Conservation (phyloP, 139 green algal genomes). For the Tetradesmus obliquus region DNA sequence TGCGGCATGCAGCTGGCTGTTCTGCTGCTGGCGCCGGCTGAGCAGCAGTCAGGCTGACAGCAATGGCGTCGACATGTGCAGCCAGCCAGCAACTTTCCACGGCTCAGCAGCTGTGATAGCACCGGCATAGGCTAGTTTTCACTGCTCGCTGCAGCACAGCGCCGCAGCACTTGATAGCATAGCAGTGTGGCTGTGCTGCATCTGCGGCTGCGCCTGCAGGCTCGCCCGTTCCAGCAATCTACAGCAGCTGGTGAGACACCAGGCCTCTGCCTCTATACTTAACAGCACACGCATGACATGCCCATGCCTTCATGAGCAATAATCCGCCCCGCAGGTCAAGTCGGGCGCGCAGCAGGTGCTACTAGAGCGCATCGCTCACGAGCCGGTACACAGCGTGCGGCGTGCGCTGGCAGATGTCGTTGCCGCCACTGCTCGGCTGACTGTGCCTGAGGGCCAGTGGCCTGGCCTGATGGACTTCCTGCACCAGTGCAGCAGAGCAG, state of each 20-base stretch:
- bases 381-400: constrained; percentile 66
- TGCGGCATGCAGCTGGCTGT: constrained; percentile 10
- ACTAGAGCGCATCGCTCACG: constrained; percentile 63
- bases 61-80: neutral
- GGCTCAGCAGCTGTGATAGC: neutral
- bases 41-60: neutral
- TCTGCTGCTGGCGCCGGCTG: too few species aligned
- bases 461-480: constrained; percentile 70
- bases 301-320: neutral
- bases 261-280: too few species aligned
- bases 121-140: neutral
- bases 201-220: neutral
- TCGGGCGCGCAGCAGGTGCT: constrained; percentile 56
- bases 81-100: neutral
- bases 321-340: neutral
- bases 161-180: neutral
- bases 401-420: constrained; percentile 64
- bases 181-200: too few species aligned
- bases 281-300: neutral
- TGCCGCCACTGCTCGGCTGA: constrained; percentile 63
- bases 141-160: neutral
- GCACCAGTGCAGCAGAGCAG: constrained; percentile 55
- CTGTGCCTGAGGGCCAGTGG: constrained; percentile 69
- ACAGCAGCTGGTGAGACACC: neutral
- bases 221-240: neutral